Conservation (phyloP, 164 flowering plant species). For the Platanus orientalis region DNA sequence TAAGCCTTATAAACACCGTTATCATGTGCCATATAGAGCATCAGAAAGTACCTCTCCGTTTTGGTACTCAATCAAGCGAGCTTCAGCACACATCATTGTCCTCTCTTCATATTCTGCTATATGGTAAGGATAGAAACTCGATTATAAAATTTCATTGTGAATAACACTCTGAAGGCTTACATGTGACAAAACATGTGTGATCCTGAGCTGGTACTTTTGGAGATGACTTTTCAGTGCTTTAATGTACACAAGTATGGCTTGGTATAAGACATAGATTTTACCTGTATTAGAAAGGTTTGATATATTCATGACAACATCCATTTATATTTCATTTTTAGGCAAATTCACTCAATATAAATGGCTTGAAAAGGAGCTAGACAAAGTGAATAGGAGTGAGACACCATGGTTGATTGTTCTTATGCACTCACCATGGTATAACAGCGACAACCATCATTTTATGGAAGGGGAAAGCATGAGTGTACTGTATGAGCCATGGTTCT, state of each 20-base stretch:
- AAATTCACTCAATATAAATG: constrained; percentile 66
- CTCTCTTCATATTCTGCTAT: constrained; percentile 72
- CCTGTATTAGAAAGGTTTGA: too few species aligned
- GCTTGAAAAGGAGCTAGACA: too few species aligned
- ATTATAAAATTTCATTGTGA: too few species aligned
- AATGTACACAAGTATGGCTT: neutral
- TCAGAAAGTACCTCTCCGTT: constrained; percentile 54
- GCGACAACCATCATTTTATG: constrained; percentile 67
- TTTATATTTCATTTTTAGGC: constrained; percentile 25
- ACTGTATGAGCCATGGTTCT: constrained; percentile 66
- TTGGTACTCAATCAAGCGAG: too few species aligned
- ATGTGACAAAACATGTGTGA: too few species aligned
- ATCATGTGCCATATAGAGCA: constrained; percentile 53
- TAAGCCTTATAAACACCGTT: too few species aligned
- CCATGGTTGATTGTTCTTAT: too few species aligned
- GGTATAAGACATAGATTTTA: too few species aligned
- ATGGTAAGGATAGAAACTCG: constrained; percentile 32
- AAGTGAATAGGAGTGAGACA: too few species aligned
- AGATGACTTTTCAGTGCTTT: neutral
- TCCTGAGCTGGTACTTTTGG: too few species aligned
- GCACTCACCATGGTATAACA: constrained; percentile 71
- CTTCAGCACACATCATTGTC: constrained; percentile 70
- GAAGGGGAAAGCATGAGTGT: constrained; percentile 88
- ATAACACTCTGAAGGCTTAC: too few species aligned
- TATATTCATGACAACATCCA: neutral